A percentile compares a stretch with the other conserved stretches of the same genome.
Conservation (phyloP, 352 stramenopile genomes). For the Phytophthora agathidicida region DNA sequence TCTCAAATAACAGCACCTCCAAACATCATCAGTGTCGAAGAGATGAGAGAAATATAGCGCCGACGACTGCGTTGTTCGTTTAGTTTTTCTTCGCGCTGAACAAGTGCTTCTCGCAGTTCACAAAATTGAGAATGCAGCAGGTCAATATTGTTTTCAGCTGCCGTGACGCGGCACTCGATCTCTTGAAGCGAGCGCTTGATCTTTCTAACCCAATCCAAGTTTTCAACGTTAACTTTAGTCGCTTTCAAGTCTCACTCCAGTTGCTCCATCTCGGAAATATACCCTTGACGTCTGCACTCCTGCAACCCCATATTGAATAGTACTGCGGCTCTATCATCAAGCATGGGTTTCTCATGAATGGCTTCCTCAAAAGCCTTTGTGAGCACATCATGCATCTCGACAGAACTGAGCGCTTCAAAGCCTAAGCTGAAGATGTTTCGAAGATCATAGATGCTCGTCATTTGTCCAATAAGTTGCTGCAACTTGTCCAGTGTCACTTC, state of each 20-base stretch:
- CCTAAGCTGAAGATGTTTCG: conserved; percentile 27
- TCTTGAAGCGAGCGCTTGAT: conserved; percentile 28
- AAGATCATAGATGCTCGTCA: conserved; percentile 41
- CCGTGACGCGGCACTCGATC: background rate
- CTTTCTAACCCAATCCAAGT: conserved; percentile 32
- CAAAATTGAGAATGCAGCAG: conserved; percentile 1
- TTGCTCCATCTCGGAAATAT: conserved; percentile 11
- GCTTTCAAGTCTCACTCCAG: conserved; percentile 28
- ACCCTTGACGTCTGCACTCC: conserved; percentile 11
- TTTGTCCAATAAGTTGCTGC: conserved; percentile 22
- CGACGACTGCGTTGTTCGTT: background rate
- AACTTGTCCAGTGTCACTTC: conserved; percentile 2
- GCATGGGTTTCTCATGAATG: conserved; percentile 29
- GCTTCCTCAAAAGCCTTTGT: conserved; percentile 27
- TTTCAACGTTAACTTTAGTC: conserved; percentile 40
- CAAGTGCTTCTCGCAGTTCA: background rate
- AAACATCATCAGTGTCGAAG: background rate
- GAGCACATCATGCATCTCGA: conserved; percentile 12
- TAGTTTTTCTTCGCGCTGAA: background rate
- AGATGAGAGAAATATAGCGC: conserved; percentile 1
- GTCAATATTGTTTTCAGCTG: background rate
- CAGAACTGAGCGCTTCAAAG: background rate
- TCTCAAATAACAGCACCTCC: background rate
- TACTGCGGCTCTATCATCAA: conserved; percentile 33
- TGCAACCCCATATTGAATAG: conserved; percentile 24